Evolutionary conservation across 2,329 filamentous ascomycete genomes (phyloP), one percentile per base, ranked within the genome.

Genomic region (Aureobasidium sp.): DNA sequence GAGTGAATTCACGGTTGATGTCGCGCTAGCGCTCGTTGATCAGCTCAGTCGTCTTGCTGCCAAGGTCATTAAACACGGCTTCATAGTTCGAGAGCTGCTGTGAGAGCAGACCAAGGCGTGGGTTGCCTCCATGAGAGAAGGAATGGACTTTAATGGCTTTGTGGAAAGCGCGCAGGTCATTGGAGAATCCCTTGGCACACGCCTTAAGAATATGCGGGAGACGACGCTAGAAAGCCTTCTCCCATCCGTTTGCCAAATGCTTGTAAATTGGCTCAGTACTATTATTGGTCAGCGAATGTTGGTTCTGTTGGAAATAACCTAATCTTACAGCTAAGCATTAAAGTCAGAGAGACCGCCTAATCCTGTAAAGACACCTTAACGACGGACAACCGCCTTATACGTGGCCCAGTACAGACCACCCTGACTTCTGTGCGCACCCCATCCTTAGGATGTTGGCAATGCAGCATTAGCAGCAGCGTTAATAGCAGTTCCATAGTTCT

Each of bases 361-460:
- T 55, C 76, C 77, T 2, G 70, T 66, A 65, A 72, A 84, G 3
- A 76, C 74, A 5, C 81, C 83, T 59, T 77, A 66, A 48, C 82
- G 76, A 44, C 80, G 74, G 55, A 80, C 80, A 2, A 81, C 76
- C 10, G 84, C 84, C 68, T 79, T 82, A 66, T 85, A 86, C 0
- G 83, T 85, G 2, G 71, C 30, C 72, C 74, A 85, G 37, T 68
- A 66, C 13, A 82, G 69, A 1, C 82, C 82, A 11, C 82, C 82
- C 36, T 71, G 68, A 14, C 64, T 41, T 34, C 70, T 74, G 62
- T 76, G 66, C 7, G 65, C 68, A n/a, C 75, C 73, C 76, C 77
- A 77, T 16, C 63, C 63, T 11, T 62, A 51, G 7, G 71, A 68
- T 9, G 72, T 77, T 0, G 65, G 49, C 2, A 70, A 59, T 3